Base-by-base conservation (phyloP, 2,329 filamentous ascomycete species). In the Aspergillus candidus region DNA sequence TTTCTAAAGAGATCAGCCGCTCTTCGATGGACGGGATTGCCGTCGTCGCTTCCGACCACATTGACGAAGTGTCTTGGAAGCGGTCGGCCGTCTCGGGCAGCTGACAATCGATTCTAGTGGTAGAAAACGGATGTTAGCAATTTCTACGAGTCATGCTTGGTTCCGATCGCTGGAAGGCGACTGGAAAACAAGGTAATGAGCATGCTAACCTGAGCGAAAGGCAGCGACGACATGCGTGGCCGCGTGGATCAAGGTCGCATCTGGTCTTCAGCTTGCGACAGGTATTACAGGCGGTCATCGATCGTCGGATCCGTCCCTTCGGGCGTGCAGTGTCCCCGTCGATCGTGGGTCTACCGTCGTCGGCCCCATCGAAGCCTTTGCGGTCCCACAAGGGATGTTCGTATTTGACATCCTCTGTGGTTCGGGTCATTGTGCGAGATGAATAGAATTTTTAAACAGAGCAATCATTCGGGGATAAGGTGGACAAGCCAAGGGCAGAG, bases 241-340 rank as follows among this genome's bases (percentile, higher is more conserved):
- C 60, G 11, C 61, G 59, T 6, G 61, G 60, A 49, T 64, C 61
- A 30, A 64, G 40, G 43, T 65, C 62, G 37, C 62, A 65, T n/a
- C 62, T 55, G 27, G 62, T 65, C 47, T 65, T 65, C 40, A 65
- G 55, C 54, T 65, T 65, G 45, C 62, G 61, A 42, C 62, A 65
- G 14, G 62, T 65, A 51, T 65, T 60, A 51, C 62, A 65, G 6
- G 62, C 62, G 13, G 61, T 65, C 61, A 65, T 64, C 8, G 62
- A 64, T 22, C 62, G 61, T 35, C 61, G 60, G 31, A 65, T 64
- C 11, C 61, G 60, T 15, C 58, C 59, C 41, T 61, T 57, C 10
- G 61, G 61, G 15, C 61, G 57, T 10, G 42, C 35, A 40, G 41
- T 31, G 18, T 62, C 59, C 17, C 58, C 54, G 37, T 51, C 50